A percentile compares a stretch with the other conserved stretches of the same genome.
Evolutionary conservation across 2,329 filamentous ascomycete genomes (phyloP).

Genomic region (Leptographium wingfieldii): DNA sequence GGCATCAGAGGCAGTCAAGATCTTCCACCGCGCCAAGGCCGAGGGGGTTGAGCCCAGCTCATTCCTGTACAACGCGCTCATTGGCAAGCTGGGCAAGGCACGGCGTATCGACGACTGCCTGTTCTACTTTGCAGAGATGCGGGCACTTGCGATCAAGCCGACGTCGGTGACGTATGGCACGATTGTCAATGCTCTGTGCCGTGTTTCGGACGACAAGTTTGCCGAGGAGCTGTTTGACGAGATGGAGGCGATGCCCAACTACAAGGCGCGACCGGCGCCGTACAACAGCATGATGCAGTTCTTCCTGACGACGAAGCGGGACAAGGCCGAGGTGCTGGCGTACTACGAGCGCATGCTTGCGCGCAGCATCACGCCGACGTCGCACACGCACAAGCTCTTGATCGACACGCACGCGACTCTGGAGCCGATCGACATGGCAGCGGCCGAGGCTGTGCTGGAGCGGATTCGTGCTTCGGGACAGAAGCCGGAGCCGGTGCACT

Average conservation of each 20-base stretch:
- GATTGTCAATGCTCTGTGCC: slow-evolving; percentile 93
- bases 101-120: slow-evolving; percentile 96
- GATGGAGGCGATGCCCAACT: slow-evolving; percentile 98
- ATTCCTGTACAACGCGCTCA: slow-evolving; percentile 95
- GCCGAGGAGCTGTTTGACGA: slow-evolving; percentile 97
- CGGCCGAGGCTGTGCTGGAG: slow-evolving; percentile 72
- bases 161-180: slow-evolving; percentile 98
- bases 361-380: slow-evolving; percentile 77
- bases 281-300: slow-evolving; percentile 99
- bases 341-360: slow-evolving; percentile 94
- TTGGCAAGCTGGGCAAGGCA: slow-evolving; percentile 95
- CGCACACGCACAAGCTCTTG: slow-evolving; percentile 94
- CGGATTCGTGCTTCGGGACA: slow-evolving; percentile 64
- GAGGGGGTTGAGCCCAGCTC: slow-evolving; percentile 94
- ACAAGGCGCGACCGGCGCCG: slow-evolving; percentile 91
- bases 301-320: slow-evolving; percentile 93
- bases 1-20: slow-evolving; percentile 90
- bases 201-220: slow-evolving; percentile 94
- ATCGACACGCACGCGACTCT: slow-evolving; percentile 92
- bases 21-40: slow-evolving; percentile 85
- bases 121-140: slow-evolving; percentile 98
- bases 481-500: slow-evolving; percentile 82
- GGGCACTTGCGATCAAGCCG: slow-evolving; percentile 78
- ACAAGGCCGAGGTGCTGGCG: slow-evolving; percentile 81
- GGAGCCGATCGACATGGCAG: slow-evolving; percentile 77